A percentile compares a stretch with the other conserved stretches of the same genome.
phyloP scores from a whole-genome alignment of 2,329 filamentous ascomycete genomes.

The Beauveria caledonica region DNA sequence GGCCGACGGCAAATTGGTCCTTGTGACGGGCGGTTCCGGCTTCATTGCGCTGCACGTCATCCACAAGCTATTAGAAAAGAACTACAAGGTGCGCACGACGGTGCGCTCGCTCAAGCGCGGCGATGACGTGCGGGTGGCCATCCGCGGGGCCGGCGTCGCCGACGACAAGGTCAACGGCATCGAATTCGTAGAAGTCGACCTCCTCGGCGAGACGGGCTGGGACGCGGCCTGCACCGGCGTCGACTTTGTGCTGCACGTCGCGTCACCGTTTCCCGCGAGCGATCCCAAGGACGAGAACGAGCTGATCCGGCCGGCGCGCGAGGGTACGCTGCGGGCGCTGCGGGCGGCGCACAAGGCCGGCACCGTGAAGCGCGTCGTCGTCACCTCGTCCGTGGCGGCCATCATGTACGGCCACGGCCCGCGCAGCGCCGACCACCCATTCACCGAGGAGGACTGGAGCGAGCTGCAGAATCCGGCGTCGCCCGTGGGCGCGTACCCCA shows the following conservation, averaged over 20 bases:
- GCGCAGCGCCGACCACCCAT: neutral
- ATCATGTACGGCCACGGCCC: neutral
- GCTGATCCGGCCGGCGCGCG: conserved; percentile 15
- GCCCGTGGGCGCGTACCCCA: conserved; percentile 1
- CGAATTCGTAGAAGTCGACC: conserved; percentile 23
- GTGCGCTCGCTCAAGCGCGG: conserved; percentile 12
- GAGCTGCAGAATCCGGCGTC: neutral
- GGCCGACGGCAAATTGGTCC: conserved; percentile 10
- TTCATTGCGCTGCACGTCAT: conserved; percentile 18
- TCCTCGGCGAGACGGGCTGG: conserved; percentile 22
- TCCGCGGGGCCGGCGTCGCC: conserved; percentile 8
- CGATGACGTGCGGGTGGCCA: conserved; percentile 15
- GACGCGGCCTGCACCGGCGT: conserved; percentile 21
- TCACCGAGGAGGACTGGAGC: conserved; percentile 6
- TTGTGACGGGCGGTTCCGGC: conserved; percentile 20
- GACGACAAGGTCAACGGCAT: conserved; percentile 14
- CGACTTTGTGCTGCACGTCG: conserved; percentile 25
- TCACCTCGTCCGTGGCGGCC: conserved; percentile 13
- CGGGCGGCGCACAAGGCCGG: conserved; percentile 13
- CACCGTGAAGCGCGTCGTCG: conserved; percentile 15
- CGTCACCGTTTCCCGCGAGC: conserved; percentile 23
- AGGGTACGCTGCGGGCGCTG: conserved; percentile 17
- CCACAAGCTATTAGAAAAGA: conserved; percentile 15
- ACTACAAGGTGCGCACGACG: conserved; percentile 15
- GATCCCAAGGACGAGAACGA: conserved; percentile 12